Evolutionary conservation across 2,329 filamentous ascomycete genomes (phyloP).

Genomic region (Alternaria brassicicola): DNA sequence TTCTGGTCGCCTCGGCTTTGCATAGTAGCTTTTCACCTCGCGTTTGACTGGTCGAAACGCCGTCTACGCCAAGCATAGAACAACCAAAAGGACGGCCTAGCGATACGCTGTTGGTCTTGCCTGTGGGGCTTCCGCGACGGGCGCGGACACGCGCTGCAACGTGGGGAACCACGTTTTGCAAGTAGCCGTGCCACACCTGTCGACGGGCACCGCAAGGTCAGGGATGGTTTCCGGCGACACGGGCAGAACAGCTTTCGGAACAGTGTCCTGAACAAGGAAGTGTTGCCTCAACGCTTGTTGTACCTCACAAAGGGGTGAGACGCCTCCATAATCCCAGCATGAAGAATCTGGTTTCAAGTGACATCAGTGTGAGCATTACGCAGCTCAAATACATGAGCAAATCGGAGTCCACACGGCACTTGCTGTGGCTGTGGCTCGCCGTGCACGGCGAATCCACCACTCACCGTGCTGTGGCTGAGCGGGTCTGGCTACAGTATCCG

Average conservation of each 20-base stretch:
- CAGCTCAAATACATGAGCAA: slow-evolving; percentile 17
- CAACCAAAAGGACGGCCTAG: slow-evolving; percentile 27
- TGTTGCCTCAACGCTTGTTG: slow-evolving; percentile 12
- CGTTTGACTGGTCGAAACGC: slow-evolving; percentile 12
- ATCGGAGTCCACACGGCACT: slow-evolving; percentile 30
- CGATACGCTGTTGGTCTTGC: slow-evolving; percentile 28
- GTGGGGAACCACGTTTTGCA: slow-evolving; percentile 43
- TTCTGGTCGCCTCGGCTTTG: slow-evolving; percentile 23
- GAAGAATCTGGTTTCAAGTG: slow-evolving; percentile 2
- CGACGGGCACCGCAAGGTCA: slow-evolving; percentile 24
- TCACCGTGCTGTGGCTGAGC: slow-evolving; percentile 22
- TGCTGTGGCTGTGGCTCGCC: slow-evolving; percentile 22
- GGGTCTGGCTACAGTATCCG: slow-evolving; percentile 14
- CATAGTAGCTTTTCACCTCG: slow-evolving; percentile 4
- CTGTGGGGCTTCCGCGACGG: slow-evolving; percentile 35
- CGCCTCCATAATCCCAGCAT: neutral
- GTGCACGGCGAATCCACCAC: slow-evolving; percentile 28
- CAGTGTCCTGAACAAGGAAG: slow-evolving; percentile 4
- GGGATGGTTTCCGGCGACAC: slow-evolving; percentile 11
- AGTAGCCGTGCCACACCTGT: slow-evolving; percentile 27
- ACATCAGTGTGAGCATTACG: slow-evolving; percentile 7
- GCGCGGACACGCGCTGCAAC: slow-evolving; percentile 36
- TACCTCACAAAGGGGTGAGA: neutral
- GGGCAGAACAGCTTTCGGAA: slow-evolving; percentile 19
- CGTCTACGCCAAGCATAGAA: slow-evolving; percentile 20